A percentile compares a stretch with the other conserved stretches of the same genome.
Conservation (phyloP, 1,284 basidiomycete genomes). For the Rhodotorula sp. region DNA sequence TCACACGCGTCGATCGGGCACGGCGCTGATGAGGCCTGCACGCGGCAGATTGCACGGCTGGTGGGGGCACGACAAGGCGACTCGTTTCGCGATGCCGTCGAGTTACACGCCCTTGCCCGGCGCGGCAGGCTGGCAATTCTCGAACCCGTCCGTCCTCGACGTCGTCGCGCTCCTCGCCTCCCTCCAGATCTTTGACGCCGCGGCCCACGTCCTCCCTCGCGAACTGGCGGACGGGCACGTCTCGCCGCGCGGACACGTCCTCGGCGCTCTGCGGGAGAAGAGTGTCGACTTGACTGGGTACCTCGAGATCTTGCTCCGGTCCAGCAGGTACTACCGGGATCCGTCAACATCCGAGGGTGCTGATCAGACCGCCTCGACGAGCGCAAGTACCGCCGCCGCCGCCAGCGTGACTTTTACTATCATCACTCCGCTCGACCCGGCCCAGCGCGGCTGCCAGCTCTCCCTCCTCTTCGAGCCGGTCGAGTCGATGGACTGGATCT, state of each 20-base stretch:
- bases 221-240: conserved; percentile 16
- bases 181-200: conserved; percentile 72
- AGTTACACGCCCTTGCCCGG: conserved; percentile 79
- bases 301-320: conserved; percentile 64
- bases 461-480: conserved; percentile 71
- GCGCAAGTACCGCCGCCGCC: conserved; percentile 43
- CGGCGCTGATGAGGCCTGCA: neutral
- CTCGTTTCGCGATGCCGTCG: conserved; percentile 87
- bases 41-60: conserved; percentile 78
- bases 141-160: conserved; percentile 82
- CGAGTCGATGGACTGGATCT: conserved; percentile 69
- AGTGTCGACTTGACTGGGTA: conserved; percentile 68
- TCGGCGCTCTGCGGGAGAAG: conserved; percentile 66
- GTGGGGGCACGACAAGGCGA: conserved; percentile 90
- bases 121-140: conserved; percentile 93
- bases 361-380: conserved; percentile 46
- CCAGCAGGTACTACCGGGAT: conserved; percentile 61
- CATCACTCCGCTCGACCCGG: conserved; percentile 71
- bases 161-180: conserved; percentile 77
- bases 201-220: conserved; percentile 51
- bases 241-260: conserved; percentile 43
- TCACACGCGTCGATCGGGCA: neutral
- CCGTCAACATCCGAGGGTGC: neutral
- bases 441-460: conserved; percentile 76
- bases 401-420: conserved; percentile 66